phyloP scores from a whole-genome alignment of 2,329 filamentous ascomycete species.

The Aureobasidium sp. region DNA sequence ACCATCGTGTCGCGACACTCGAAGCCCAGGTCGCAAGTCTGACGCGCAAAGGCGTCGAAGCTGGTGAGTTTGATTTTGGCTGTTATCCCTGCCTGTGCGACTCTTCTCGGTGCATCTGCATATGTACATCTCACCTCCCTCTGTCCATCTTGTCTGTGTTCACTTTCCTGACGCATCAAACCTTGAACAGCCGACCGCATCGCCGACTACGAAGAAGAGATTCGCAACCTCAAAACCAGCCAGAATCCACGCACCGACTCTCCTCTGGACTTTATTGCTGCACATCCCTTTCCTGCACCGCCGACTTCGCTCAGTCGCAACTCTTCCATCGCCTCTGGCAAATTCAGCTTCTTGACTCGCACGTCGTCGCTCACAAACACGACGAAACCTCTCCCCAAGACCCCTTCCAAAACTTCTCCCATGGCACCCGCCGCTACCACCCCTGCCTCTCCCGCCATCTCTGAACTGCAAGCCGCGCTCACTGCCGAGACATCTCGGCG shows the following conservation, averaged over 20 bases:
- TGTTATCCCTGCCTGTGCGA: slow-evolving; percentile 9
- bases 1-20: not conserved
- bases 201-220: slow-evolving; percentile 75
- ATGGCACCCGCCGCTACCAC: slow-evolving; percentile 4
- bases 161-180: not conserved
- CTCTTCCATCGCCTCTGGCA: not conserved
- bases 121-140: slow-evolving; percentile 7
- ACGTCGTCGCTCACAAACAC: not conserved
- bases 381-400: slow-evolving; percentile 21
- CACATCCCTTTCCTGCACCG: slow-evolving; percentile 12
- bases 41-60: slow-evolving; percentile 6
- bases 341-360: slow-evolving; percentile 1
- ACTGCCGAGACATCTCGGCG: slow-evolving; percentile 58
- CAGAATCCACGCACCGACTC: slow-evolving; percentile 17
- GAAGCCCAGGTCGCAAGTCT: not conserved
- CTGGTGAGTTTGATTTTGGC: slow-evolving; percentile 9
- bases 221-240: slow-evolving; percentile 47
- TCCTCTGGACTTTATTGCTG: slow-evolving; percentile 20
- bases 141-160: not conserved
- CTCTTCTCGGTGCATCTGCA: not conserved
- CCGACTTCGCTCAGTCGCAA: slow-evolving; percentile 24
- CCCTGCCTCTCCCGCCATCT: not conserved
- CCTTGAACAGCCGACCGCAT: slow-evolving; percentile 34
- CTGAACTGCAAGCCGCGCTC: slow-evolving; percentile 52
- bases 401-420: slow-evolving; percentile 20